A percentile compares a stretch with the other conserved stretches of the same genome.
phyloP scores from a whole-genome alignment of 495 filamentous ascomycete genomes.

The Trichoderma gamsii region DNA sequence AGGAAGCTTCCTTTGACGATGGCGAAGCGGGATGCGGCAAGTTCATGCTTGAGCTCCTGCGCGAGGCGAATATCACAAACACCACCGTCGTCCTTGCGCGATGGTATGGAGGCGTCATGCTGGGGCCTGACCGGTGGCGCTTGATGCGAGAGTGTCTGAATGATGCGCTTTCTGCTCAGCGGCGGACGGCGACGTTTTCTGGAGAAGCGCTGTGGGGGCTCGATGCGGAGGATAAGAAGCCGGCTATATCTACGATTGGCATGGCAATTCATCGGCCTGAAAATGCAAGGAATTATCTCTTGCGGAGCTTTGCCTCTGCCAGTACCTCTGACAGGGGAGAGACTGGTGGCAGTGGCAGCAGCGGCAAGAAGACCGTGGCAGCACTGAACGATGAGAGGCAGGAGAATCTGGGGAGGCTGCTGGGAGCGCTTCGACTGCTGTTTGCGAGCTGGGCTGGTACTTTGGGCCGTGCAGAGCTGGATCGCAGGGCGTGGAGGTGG shows the following conservation, averaged over 20 bases:
- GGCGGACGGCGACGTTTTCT: slow-evolving; percentile 35
- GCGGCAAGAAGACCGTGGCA: slow-evolving; percentile 30
- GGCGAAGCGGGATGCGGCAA: slow-evolving; percentile 84
- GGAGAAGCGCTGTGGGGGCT: slow-evolving; percentile 68
- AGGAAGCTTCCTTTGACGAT: slow-evolving; percentile 85
- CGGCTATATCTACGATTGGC: slow-evolving; percentile 26
- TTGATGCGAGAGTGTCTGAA: slow-evolving; percentile 47
- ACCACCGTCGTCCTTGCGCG: slow-evolving; percentile 83
- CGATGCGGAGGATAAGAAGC: slow-evolving; percentile 62
- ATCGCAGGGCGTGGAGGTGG: slow-evolving; percentile 72
- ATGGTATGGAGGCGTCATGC: slow-evolving; percentile 85
- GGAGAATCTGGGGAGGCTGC: slow-evolving; percentile 57
- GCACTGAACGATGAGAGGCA: slow-evolving; percentile 51
- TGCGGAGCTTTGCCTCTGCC: slow-evolving; percentile 52
- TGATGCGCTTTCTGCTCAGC: slow-evolving; percentile 40
- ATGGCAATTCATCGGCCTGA: slow-evolving; percentile 66
- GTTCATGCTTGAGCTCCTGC: slow-evolving; percentile 71
- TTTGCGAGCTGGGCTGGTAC: slow-evolving; percentile 62
- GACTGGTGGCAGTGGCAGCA: neutral
- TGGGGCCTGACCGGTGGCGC: slow-evolving; percentile 74
- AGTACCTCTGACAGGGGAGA: slow-evolving; percentile 18
- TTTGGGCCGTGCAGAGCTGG: slow-evolving; percentile 55
- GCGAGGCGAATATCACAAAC: slow-evolving; percentile 71
- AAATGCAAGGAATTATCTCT: slow-evolving; percentile 52
- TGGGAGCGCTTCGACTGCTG: slow-evolving; percentile 61